phyloP scores from a whole-genome alignment of 768 basidiomycete species.

The Agrocybe pediades region DNA sequence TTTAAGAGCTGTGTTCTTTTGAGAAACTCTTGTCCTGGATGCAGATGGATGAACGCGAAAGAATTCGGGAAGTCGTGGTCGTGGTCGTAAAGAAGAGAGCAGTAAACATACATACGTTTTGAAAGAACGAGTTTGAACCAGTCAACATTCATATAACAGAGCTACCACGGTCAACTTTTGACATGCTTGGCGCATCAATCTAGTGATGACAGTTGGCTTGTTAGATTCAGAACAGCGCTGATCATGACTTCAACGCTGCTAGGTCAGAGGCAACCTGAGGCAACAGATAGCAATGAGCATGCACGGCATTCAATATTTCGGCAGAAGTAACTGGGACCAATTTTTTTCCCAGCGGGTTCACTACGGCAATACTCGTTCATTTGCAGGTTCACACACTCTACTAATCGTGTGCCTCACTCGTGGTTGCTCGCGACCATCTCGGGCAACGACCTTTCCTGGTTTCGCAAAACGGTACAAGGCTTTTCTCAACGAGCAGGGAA shows the following conservation, averaged over 20 bases:
- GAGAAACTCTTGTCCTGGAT: not conserved
- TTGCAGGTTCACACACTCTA: too few species aligned
- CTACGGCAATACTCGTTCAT: too few species aligned
- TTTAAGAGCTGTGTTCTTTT: not conserved
- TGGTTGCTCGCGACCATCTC: too few species aligned
- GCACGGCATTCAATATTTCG: too few species aligned
- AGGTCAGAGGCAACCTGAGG: not conserved
- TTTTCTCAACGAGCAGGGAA: too few species aligned
- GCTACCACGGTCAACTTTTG: conserved; percentile 1
- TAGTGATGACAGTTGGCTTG: conserved; percentile 2
- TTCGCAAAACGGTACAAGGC: too few species aligned
- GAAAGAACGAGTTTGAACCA: not conserved
- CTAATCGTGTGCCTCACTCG: too few species aligned
- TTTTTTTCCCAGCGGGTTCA: too few species aligned
- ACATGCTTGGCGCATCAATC: conserved; percentile 15
- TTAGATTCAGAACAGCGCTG: not conserved
- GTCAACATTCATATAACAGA: conserved; percentile 7
- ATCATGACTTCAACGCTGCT: not conserved
- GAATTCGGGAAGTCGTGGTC: not conserved
- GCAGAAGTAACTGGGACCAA: too few species aligned
- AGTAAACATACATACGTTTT: too few species aligned
- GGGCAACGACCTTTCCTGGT: too few species aligned
- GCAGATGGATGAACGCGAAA: not conserved
- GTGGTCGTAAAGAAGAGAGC: not conserved
- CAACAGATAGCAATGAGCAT: too few species aligned